Base-by-base conservation (phyloP, 2,329 filamentous ascomycete species). In the Bretziella fagacearum region DNA sequence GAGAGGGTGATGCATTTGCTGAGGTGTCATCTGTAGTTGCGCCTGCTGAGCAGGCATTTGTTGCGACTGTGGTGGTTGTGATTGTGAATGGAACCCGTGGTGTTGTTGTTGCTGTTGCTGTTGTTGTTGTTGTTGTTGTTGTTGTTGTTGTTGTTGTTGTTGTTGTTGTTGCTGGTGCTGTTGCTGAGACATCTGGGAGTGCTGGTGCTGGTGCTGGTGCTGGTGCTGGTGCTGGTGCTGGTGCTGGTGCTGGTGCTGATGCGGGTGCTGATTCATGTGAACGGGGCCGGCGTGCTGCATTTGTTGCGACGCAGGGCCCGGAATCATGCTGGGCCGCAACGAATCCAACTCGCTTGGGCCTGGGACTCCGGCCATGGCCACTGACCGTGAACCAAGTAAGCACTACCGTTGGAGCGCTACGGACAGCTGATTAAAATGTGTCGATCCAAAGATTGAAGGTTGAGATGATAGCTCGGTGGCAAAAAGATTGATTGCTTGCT, bases 251-350 rank as follows among this genome's bases (percentile, higher is more conserved):
- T 6, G 17, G 52, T 52, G 48, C 2, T 50, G 53, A n/a, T 39
- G 35, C 15, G 47, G 46, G 23, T 52, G 54, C 18, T 52, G 53
- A 20, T 55, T 54, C 41, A 57, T 54, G 22, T 55, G 55, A 39
- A 10, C 11, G 13, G 18, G 7, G 8, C 17, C 18, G n/a, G 13
- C 17, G 17, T 39, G 35, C 18, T 39, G 35, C 35, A 23, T 23
- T 7, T 56, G 59, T 37, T 55, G 52, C 6, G 56, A 56, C 30
- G 40, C 25, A 18, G 47, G 25, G 15, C 26, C 42, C 35, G 35
- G 47, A 18, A 43, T 27, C 40, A 49, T 49, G 4, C 15, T 35
- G 18, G 35, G 42, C 33, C 36, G 42, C 8, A 40, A 25, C 26
- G 46, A 22, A 11, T 49, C 42, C 23, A 42, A 20, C 6, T 35